Evolutionary conservation across 1,284 basidiomycete genomes (phyloP).

Genomic region (Ganoderma lingzhi): DNA sequence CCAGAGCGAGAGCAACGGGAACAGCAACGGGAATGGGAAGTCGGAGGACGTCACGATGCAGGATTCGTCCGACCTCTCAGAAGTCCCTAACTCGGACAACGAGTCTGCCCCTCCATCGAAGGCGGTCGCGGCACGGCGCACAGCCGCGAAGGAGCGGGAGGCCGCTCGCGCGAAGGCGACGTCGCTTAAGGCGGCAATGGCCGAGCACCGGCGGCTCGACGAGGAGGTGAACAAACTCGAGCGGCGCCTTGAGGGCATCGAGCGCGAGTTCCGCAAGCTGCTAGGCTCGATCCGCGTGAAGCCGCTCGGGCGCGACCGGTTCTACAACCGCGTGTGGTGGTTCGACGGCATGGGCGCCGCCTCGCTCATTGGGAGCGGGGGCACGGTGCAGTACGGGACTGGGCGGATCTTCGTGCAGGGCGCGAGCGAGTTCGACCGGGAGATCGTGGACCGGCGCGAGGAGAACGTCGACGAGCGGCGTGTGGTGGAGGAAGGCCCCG

Average conservation of each 20-base stretch:
- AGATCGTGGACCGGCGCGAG: conserved; percentile 67
- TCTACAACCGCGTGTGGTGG: conserved; percentile 98
- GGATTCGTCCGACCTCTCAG: conserved; percentile 76
- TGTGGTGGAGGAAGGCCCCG: conserved; percentile 79
- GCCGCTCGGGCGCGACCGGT: conserved; percentile 91
- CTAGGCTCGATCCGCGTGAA: conserved; percentile 86
- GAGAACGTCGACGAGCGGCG: conserved; percentile 65
- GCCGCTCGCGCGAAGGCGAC: conserved; percentile 77
- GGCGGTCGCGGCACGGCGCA: conserved; percentile 38
- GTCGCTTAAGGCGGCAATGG: conserved; percentile 72
- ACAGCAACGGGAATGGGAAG: conserved; percentile 26
- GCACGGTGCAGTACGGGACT: conserved; percentile 84
- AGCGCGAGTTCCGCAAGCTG: conserved; percentile 92
- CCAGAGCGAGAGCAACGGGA: conserved; percentile 50
- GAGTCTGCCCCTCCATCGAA: conserved; percentile 61
- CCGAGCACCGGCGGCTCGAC: conserved; percentile 83
- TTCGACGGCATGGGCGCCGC: conserved; percentile 95
- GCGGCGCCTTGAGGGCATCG: conserved; percentile 84
- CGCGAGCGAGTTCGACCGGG: conserved; percentile 79
- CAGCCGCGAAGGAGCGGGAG: conserved; percentile 79
- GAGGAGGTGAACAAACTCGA: conserved; percentile 88
- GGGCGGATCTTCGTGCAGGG: conserved; percentile 93
- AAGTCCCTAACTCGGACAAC: conserved; percentile 55
- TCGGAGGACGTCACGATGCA: conserved; percentile 67
- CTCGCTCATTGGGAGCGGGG: conserved; percentile 76